Evolutionary conservation across 768 basidiomycete genomes (phyloP).

Genomic region (Tricholoma terreum): DNA sequence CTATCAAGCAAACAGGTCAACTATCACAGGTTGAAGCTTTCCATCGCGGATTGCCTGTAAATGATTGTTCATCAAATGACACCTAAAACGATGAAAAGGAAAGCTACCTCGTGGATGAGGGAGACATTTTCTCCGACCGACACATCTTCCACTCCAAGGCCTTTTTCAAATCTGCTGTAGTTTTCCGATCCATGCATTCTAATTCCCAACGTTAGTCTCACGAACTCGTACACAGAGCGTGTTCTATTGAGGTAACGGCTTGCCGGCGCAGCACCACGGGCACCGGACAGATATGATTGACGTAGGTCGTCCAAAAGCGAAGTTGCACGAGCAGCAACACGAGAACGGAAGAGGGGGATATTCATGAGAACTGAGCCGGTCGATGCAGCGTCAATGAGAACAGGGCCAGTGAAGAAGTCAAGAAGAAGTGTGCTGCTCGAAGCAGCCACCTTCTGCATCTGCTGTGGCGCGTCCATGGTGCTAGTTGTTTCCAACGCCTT

Average conservation of each 20-base stretch:
- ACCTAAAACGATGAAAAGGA: constrained; percentile 1
- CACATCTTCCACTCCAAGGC: constrained; percentile 63
- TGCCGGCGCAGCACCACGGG: constrained; percentile 63
- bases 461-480: constrained; percentile 64
- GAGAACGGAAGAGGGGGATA: constrained; percentile 54
- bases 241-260: constrained; percentile 65
- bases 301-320: constrained; percentile 47
- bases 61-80: background rate
- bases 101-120: constrained; percentile 69
- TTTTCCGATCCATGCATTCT: constrained; percentile 81
- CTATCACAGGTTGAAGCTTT: constrained; percentile 44
- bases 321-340: constrained; percentile 47
- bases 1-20: constrained; percentile 34
- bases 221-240: constrained; percentile 71
- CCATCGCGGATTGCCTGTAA: constrained; percentile 49
- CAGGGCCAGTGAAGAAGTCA: constrained; percentile 51
- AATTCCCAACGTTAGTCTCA: constrained; percentile 69
- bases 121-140: constrained; percentile 72
- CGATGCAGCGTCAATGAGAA: constrained; percentile 27
- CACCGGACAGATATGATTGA: constrained; percentile 55
- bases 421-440: constrained; percentile 60
- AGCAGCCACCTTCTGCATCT: constrained; percentile 71
- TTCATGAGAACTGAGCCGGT: constrained; percentile 31
- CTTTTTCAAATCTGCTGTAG: constrained; percentile 53
- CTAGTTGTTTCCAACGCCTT: constrained; percentile 62